phyloP scores from a whole-genome alignment of 129 eudicot species.

The Chrysanthemum lavandulifolium region DNA sequence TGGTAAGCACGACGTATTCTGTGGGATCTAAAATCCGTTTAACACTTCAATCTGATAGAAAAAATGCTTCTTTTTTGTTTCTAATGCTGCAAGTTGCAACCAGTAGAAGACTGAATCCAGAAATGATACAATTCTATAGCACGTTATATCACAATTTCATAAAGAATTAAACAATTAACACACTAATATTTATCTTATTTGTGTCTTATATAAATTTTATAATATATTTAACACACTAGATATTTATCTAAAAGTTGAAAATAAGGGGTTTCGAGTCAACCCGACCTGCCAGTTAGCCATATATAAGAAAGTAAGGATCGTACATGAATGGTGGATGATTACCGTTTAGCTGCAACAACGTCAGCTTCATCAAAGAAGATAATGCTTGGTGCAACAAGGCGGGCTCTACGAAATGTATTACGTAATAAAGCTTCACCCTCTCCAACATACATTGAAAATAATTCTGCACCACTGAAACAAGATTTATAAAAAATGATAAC shows the following conservation, averaged over 20 bases:
- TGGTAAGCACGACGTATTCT: not conserved
- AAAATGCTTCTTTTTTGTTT: not conserved
- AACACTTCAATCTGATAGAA: too few species aligned
- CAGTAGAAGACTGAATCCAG: not conserved
- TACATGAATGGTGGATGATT: slow-evolving; percentile 2
- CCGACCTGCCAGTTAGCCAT: not conserved
- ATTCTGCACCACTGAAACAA: slow-evolving; percentile 79
- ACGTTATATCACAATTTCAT: not conserved
- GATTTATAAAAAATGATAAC: not conserved
- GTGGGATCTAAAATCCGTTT: not conserved
- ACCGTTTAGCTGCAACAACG: slow-evolving; percentile 79
- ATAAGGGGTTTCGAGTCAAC: too few species aligned
- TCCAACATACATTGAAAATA: slow-evolving; percentile 93
- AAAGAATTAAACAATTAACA: not conserved
- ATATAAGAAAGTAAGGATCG: not conserved
- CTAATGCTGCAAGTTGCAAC: not conserved
- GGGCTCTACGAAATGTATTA: slow-evolving; percentile 83
- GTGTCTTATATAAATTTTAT: too few species aligned
- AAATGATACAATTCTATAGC: not conserved
- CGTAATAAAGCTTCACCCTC: slow-evolving; percentile 96
- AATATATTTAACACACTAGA: too few species aligned
- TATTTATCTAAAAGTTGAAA: too few species aligned
- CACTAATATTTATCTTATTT: too few species aligned
- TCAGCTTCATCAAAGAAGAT: slow-evolving; percentile 97
- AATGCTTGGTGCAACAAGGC: slow-evolving; percentile 97